Percentiles rank a stretch among this genome's conserved stretches.
These are phyloP conservation scores for Nigrospora osmanthi DNA, from an alignment of 2,329 filamentous ascomycete genomes.

Conservation along the genomic window DNA sequence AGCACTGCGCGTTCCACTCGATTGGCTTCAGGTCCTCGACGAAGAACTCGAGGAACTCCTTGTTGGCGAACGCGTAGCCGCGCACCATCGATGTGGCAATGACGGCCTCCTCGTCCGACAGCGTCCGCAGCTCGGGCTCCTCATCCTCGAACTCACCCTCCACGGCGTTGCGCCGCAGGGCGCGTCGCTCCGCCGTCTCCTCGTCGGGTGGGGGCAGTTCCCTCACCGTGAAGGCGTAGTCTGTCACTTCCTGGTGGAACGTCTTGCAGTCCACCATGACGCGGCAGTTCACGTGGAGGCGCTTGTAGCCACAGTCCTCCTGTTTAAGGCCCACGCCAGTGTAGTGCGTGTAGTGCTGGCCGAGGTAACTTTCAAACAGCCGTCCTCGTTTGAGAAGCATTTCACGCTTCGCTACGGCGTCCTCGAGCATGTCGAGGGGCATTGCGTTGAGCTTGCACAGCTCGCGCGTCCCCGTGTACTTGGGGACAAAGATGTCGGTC, in stretches of 20 bases:
- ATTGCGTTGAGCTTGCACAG: constrained; percentile 18
- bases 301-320: constrained; percentile 7
- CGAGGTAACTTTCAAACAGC: constrained; percentile 21
- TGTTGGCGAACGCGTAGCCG: constrained; percentile 21
- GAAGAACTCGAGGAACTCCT: constrained; percentile 21
- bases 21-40: constrained; percentile 36
- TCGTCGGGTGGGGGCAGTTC: constrained; percentile 6
- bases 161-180: constrained; percentile 4
- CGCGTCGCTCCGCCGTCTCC: constrained; percentile 8
- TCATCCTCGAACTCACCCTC: constrained; percentile 16
- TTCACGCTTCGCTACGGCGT: constrained; percentile 9
- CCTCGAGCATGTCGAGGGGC: constrained; percentile 19
- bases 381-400: constrained; percentile 20
- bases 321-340: constrained; percentile 16
- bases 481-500: constrained; percentile 14
- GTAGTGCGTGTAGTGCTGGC: constrained; percentile 25
- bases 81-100: constrained; percentile 17
- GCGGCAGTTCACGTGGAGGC: constrained; percentile 19
- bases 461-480: constrained; percentile 16
- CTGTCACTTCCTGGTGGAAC: constrained; percentile 19
- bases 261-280: constrained; percentile 28
- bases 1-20: constrained; percentile 39
- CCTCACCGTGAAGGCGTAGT: constrained; percentile 13
- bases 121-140: constrained; percentile 7
- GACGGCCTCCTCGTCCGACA: constrained; percentile 18